phyloP scores from a whole-genome alignment of 805 yeast species.

The Kluyveromyces lactis region DNA sequence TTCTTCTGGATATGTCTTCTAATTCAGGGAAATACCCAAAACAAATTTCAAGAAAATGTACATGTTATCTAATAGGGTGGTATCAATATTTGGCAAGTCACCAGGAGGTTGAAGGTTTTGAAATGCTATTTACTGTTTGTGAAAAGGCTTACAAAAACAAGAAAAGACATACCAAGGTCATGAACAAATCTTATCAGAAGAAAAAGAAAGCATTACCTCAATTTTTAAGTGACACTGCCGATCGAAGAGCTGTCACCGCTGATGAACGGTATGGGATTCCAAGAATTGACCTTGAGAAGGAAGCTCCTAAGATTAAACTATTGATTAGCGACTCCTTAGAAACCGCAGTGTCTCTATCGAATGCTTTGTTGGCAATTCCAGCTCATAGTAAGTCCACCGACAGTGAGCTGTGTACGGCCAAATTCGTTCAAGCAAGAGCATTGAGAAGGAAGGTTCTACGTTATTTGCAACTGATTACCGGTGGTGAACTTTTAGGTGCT shows the following conservation, averaged over 20 bases:
- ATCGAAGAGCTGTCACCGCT: slow-evolving; percentile 29
- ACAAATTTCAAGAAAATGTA: slow-evolving; percentile 35
- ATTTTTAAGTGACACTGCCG: slow-evolving; percentile 48
- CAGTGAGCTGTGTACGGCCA: slow-evolving; percentile 48
- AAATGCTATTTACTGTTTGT: slow-evolving; percentile 5
- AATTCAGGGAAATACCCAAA: slow-evolving; percentile 26
- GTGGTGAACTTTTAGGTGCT: slow-evolving; percentile 82
- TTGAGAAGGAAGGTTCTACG: slow-evolving; percentile 71
- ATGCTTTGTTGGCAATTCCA: slow-evolving; percentile 42
- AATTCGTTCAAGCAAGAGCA: slow-evolving; percentile 66
- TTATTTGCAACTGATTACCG: slow-evolving; percentile 75
- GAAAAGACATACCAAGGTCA: slow-evolving; percentile 12
- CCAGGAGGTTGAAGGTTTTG: slow-evolving; percentile 42
- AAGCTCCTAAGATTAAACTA: slow-evolving; percentile 60
- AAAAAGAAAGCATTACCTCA: slow-evolving; percentile 8
- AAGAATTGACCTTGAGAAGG: slow-evolving; percentile 56
- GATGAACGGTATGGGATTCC: slow-evolving; percentile 47
- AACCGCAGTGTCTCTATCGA: slow-evolving; percentile 60
- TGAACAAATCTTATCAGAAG: slow-evolving; percentile 9
- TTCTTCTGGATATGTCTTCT: slow-evolving; percentile 35
- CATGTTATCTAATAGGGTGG: slow-evolving; percentile 60
- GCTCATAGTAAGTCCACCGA: slow-evolving; percentile 52
- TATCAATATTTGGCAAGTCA: slow-evolving; percentile 42
- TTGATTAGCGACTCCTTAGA: slow-evolving; percentile 70
- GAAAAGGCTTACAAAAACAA: slow-evolving; percentile 3